Evolutionary conservation across 1,284 basidiomycete genomes (phyloP), one percentile per base, ranked within the genome.

Genomic region (Leccinum griseonigrum): DNA sequence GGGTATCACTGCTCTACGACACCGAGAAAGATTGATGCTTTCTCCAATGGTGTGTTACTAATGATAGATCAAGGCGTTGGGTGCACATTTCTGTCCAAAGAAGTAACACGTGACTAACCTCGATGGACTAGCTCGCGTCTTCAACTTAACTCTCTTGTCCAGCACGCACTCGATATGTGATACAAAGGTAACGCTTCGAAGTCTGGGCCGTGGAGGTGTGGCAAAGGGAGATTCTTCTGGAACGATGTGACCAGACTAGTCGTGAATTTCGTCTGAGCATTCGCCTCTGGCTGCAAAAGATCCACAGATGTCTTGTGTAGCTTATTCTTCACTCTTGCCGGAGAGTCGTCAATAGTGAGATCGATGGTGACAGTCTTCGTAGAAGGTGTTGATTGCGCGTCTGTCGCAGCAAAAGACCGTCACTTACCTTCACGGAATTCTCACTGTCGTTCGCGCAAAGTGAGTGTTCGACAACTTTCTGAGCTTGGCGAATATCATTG

Each of bases 121-220:
- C 16, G 58, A 59, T 18, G 48, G 31, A 60, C 32, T 46, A 51
- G 16, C n/a, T 3, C 58, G 60, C 5, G 36, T 34, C 43, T 56
- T 57, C 34, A 29, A 48, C 29, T 48, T 51, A 14, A 50, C 40
- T 52, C 58, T 58, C 16, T 57, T 53, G 4, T 61, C 58, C 9
- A 64, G 22, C 2, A 64, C 48, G 29, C 60, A 57, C 54, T 64
- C 73, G 9, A 72, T 58, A 9, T 71, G 71, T 29, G 71, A 75
- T 28, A 72, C 71, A 58, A 73, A 73, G 3, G 72, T 68, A 48
- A 75, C 71, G 36, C 48, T 73, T 59, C 67, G 64, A 8, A 57
- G 63, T 48, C 59, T 66, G 31, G 32, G 64, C 38, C 55, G 68
- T 38, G 60, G 53, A 11, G 61, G 36, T 26, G 32, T 9, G 16